Base-by-base conservation (phyloP, 371 early-diverging fungal species). In the Circinella umbellata region DNA sequence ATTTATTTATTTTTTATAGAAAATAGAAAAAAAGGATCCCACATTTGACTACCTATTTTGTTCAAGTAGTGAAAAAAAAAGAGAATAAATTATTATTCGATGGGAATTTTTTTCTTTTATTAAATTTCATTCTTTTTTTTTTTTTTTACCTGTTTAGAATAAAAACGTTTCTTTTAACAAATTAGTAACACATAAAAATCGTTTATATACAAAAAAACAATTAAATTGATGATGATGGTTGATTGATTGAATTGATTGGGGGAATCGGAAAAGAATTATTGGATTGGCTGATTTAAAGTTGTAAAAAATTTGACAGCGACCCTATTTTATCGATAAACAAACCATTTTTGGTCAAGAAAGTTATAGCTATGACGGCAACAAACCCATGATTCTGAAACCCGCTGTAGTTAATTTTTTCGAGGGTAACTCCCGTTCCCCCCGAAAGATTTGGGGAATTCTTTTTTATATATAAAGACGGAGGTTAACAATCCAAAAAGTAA, bases 381-480 rank as follows among this genome's bases (percentile, higher is more conserved):
- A 27, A 34, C 51, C 51, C 51, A 51, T 51, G 27, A 13, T 13
- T 57, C 57, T 57, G 57, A 57, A 57, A 57, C 57, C 57, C 57
- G 57, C 20, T 57, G 27, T 27, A 27, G 27, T 27, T 27, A 27
- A 1, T 10, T 54, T 54, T 57, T 57, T 57, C 57, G 57, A 57
- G 57, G 57, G 57, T 57, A 57, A 57, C 57, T 42, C 57, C 57
- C 9, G 20, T 27, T 57, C 34, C 57, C 57, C 57, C 57, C 51
- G 51, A 51, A 17, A 6, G 42, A 18, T 53, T 6, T 7, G 9
- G 6, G n/a, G n/a, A n/a, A n/a, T n/a, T 14, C 4, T 27, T 3
- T 57, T 17, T 57, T 5, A 57, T 57, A 57, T 57, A 57, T 57
- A 57, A 57, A 57, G 57, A 57, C 20, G 57, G 51, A n/a, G n/a